Evolutionary conservation across 495 filamentous ascomycete species (phyloP).

Genomic region (Tuber umbilicatum): DNA sequence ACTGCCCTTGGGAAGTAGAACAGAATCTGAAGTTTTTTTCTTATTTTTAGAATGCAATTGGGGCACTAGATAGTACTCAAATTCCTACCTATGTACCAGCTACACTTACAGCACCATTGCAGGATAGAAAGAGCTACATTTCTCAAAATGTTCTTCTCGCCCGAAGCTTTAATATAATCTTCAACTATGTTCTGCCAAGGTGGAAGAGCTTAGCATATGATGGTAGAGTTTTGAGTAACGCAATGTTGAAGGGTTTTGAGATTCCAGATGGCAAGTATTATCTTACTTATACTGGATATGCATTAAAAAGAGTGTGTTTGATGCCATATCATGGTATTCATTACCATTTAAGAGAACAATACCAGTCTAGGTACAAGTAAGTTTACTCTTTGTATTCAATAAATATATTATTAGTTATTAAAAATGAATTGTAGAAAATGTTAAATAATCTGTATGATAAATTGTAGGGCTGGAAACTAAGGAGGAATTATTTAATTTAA

Average conservation of each 20-base stretch:
- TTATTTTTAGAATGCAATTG: not conserved
- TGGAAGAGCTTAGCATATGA: not conserved
- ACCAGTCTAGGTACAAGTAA: not conserved
- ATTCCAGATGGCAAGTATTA: not conserved
- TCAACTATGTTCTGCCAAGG: not conserved
- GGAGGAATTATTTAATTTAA: not conserved
- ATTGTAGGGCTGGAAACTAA: not conserved
- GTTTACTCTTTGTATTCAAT: not conserved
- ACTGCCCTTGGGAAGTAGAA: not conserved
- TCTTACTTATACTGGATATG: not conserved
- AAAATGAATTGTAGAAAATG: not conserved
- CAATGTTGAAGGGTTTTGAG: too few species aligned
- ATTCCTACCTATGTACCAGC: not conserved
- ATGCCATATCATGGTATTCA: not conserved
- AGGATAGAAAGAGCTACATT: not conserved
- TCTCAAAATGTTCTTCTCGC: not conserved
- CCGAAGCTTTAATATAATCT: not conserved
- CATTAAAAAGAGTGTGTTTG: not conserved
- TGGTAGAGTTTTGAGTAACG: too few species aligned
- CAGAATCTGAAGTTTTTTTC: not conserved
- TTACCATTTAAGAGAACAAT: not conserved
- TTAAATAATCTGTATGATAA: not conserved
- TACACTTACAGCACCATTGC: fast-evolving
- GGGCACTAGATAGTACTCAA: not conserved
- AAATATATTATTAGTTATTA: not conserved